Conservation (phyloP, 345 rosid species). For the Eucalyptus curtisii region DNA sequence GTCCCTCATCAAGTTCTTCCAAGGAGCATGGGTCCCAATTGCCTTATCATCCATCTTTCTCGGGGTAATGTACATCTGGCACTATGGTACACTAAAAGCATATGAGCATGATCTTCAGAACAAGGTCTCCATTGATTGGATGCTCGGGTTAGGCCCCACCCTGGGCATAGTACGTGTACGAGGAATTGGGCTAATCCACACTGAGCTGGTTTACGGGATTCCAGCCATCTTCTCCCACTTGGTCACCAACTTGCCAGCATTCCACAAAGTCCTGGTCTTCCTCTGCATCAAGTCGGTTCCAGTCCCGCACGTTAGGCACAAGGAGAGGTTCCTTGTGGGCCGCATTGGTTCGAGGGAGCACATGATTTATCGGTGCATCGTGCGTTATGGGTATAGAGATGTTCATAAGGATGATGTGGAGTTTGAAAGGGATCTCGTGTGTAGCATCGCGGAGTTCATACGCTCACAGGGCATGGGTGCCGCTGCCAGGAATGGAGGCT, state of each 20-base stretch:
- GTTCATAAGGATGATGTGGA: slow-evolving; percentile 82
- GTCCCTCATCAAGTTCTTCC: slow-evolving; percentile 75
- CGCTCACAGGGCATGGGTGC: slow-evolving; percentile 31
- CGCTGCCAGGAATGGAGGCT: not conserved
- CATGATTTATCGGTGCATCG: slow-evolving; percentile 84
- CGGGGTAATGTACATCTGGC: slow-evolving; percentile 74
- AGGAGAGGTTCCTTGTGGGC: slow-evolving; percentile 81
- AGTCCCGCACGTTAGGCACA: slow-evolving; percentile 78
- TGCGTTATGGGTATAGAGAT: slow-evolving; percentile 81
- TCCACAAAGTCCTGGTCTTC: slow-evolving; percentile 80
- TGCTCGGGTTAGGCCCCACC: slow-evolving; percentile 59
- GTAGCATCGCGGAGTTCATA: slow-evolving; percentile 78
- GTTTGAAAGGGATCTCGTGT: slow-evolving; percentile 85
- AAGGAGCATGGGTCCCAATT: slow-evolving; percentile 98
- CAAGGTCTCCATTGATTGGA: slow-evolving; percentile 94
- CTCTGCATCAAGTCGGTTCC: slow-evolving; percentile 97
- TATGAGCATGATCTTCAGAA: slow-evolving; percentile 83
- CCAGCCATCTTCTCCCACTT: slow-evolving; percentile 97
- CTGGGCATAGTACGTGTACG: slow-evolving; percentile 83
- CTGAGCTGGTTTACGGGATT: slow-evolving; percentile 85
- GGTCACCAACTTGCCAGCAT: slow-evolving; percentile 94
- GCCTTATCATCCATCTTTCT: slow-evolving; percentile 71
- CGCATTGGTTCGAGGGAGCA: slow-evolving; percentile 65
- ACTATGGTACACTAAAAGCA: slow-evolving; percentile 67
- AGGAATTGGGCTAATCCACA: slow-evolving; percentile 85